Base-by-base conservation (phyloP, 306 rosid species). In the Sophora flavescens region DNA sequence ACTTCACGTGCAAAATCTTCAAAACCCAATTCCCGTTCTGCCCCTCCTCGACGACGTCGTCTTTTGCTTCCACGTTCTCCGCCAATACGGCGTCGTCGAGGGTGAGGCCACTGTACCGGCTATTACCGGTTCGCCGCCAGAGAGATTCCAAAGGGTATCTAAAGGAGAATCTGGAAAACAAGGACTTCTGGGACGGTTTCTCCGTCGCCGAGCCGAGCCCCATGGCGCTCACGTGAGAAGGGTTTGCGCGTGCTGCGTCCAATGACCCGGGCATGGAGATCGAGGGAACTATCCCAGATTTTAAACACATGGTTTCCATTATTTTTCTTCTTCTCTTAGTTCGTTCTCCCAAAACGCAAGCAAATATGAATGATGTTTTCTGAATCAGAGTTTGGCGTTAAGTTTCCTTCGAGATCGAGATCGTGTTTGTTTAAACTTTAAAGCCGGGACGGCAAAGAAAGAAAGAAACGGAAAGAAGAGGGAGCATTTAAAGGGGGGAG, bases 221-320 rank as follows among this genome's bases (percentile, higher is more conserved):
- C 74, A 86, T 71, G 63, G 91, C 75, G 75, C 87, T 82, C 9
- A 90, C 81, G 59, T 84, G 89, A 58, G 92, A 77, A 11, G 86
- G 84, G 58, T 69, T 79, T 8, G 87, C 45, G 8, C 96, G 92
- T 61, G 81, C 78, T 61, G 81, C 78, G 8, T 94, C 98, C 35
- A 86, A 26, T 3, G 88, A 85, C 0, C 89, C 93, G 10, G 39
- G 67, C 2, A 80, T 78, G 4, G 93, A 70, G 78, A 95, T 89
- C 75, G 96, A 9, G 6, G 95, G 83, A 38, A 91, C 41, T 3
- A 90, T 85, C 67, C 89, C 89, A 8, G 82, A 54, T 80, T 88
- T 90, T 71, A 92, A 75, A 69, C 87, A 90, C 81, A 92, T 66
- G 32, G 85, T 68, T 71, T 95, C 97, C 93, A 95, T 95, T 26